Percentiles rank a stretch among this genome's conserved stretches.
These are phyloP conservation scores for Pseudocercospora ulei DNA, from an alignment of 2,329 filamentous ascomycete species.

Conservation along the genomic window DNA sequence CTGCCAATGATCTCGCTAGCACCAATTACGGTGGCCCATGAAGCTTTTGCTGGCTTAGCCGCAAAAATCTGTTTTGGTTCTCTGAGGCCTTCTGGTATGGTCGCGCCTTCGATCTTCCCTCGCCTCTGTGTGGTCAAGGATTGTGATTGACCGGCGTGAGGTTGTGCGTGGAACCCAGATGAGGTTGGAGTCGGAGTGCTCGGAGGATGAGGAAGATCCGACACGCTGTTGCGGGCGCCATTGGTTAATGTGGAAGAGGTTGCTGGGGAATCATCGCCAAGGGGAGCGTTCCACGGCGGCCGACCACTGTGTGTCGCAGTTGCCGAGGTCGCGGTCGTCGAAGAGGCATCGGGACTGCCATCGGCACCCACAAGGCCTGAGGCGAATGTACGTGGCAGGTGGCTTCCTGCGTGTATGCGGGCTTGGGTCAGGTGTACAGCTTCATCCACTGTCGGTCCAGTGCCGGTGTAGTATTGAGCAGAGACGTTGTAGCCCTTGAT, in stretches of 20 bases:
- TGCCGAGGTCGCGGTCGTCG: conserved; percentile 37
- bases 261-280: conserved; percentile 11
- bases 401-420: conserved; percentile 29
- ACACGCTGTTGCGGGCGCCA: background rate
- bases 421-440: conserved; percentile 36
- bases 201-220: conserved; percentile 4
- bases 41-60: conserved; percentile 37
- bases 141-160: conserved; percentile 1
- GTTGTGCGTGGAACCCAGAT: conserved; percentile 7
- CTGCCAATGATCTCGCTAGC: conserved; percentile 58
- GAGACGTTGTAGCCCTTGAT: conserved; percentile 43
- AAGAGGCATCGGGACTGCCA: conserved; percentile 30
- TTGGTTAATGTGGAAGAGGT: conserved; percentile 10
- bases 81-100: conserved; percentile 36
- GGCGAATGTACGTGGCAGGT: conserved; percentile 29
- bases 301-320: conserved; percentile 28
- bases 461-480: conserved; percentile 42
- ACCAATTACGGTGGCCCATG: conserved; percentile 35
- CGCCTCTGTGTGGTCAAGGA: conserved; percentile 21
- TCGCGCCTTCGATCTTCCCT: conserved; percentile 34
- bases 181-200: conserved; percentile 11
- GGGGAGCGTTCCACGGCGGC: conserved; percentile 5
- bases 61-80: conserved; percentile 39
- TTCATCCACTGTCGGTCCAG: conserved; percentile 38
- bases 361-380: conserved; percentile 25